Evolutionary conservation across 108 stramenopile species (phyloP).

Genomic region (Asterionellopsis glacialis): DNA sequence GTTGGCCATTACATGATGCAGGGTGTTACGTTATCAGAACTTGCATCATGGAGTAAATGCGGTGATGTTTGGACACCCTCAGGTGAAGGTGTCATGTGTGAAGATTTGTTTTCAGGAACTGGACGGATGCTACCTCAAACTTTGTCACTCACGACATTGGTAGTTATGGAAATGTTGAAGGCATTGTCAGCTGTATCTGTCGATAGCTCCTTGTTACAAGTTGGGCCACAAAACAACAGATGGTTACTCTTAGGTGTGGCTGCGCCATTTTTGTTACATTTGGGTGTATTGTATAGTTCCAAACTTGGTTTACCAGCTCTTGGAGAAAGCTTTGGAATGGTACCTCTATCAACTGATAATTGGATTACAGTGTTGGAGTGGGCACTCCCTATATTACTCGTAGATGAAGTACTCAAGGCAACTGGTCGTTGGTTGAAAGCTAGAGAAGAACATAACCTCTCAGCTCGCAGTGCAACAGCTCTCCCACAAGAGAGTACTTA

Average conservation of each 20-base stretch:
- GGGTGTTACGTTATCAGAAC: constrained; percentile 35
- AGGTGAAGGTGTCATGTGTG: constrained; percentile 41
- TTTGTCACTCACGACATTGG: constrained; percentile 88
- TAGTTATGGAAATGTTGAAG: constrained; percentile 95
- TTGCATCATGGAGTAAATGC: constrained; percentile 54
- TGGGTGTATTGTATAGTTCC: constrained; percentile 80
- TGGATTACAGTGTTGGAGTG: constrained; percentile 84
- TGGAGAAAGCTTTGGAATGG: constrained; percentile 86
- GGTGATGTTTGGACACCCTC: constrained; percentile 39
- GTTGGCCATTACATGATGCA: constrained; percentile 84
- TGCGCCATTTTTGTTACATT: constrained; percentile 84
- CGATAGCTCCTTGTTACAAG: constrained; percentile 81
- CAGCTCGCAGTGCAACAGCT: too few relatives aligned
- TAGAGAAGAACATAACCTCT: too few relatives aligned
- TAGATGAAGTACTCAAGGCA: constrained; percentile 88
- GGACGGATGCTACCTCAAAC: constrained; percentile 86
- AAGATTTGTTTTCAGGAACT: constrained; percentile 70
- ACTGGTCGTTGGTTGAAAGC: constrained; percentile 30
- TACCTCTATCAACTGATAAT: constrained; percentile 68
- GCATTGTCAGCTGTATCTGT: constrained; percentile 95
- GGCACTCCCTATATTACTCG: constrained; percentile 84
- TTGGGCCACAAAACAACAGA: constrained; percentile 86
- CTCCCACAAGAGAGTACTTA: too few relatives aligned
- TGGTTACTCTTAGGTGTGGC: constrained; percentile 90
- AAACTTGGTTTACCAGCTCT: constrained; percentile 55